phyloP scores from a whole-genome alignment of 2,329 filamentous ascomycete genomes.

The Raffaelea deltoideospora region DNA sequence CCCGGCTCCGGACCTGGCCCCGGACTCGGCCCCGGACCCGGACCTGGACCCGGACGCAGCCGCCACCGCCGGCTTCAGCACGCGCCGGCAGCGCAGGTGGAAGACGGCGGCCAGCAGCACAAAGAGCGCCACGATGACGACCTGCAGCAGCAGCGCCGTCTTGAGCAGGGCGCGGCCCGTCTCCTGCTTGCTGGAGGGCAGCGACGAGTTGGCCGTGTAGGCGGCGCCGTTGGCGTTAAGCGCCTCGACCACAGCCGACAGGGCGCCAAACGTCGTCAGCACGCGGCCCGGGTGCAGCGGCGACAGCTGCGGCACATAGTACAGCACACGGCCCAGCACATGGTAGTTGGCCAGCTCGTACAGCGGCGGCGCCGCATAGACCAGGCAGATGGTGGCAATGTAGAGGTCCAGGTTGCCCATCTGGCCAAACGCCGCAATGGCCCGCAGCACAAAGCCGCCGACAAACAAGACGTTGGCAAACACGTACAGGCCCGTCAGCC shows the following conservation, averaged over 20 bases:
- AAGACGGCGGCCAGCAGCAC: slow-evolving; percentile 30
- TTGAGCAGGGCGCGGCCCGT: slow-evolving; percentile 31
- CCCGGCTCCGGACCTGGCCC: no score
- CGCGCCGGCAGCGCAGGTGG: slow-evolving; percentile 25
- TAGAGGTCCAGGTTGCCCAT: slow-evolving; percentile 23
- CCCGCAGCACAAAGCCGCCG: slow-evolving; percentile 30
- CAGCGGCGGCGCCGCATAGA: slow-evolving; percentile 30
- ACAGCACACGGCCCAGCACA: slow-evolving; percentile 43
- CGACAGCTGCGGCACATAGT: slow-evolving; percentile 45
- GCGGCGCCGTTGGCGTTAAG: slow-evolving; percentile 33
- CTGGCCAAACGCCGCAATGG: slow-evolving; percentile 32
- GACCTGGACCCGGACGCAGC: no score
- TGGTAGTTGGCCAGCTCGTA: slow-evolving; percentile 51
- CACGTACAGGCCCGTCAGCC: slow-evolving; percentile 30
- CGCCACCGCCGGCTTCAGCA: no score
- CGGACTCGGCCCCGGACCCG: no score
- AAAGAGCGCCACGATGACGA: slow-evolving; percentile 35
- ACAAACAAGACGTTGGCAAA: slow-evolving; percentile 31
- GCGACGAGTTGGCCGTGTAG: slow-evolving; percentile 28
- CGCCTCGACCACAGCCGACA: slow-evolving; percentile 32
- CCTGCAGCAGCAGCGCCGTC: slow-evolving; percentile 36
- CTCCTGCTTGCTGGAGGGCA: slow-evolving; percentile 21
- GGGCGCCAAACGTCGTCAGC: slow-evolving; percentile 27
- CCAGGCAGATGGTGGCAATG: slow-evolving; percentile 23
- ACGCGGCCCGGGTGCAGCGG: slow-evolving; percentile 33